A percentile compares a stretch with the other conserved stretches of the same genome.
These are phyloP conservation scores for Pilasporangium apinafurcum DNA, from an alignment of 352 stramenopile species.

Conservation along the genomic window DNA sequence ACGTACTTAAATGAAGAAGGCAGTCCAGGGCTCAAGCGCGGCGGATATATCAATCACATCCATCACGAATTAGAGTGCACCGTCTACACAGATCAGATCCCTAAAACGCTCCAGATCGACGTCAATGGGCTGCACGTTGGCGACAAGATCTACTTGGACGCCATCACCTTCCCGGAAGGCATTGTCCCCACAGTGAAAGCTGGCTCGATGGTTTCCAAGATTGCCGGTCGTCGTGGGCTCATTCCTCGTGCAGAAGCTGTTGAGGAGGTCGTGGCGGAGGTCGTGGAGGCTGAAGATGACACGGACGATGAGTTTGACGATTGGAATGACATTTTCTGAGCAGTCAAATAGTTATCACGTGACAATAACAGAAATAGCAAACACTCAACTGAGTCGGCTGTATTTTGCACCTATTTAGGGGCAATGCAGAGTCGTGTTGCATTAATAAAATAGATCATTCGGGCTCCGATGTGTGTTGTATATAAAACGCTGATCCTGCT, in stretches of 20 bases:
- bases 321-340: slow-evolving; percentile 88
- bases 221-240: slow-evolving; percentile 79
- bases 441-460: slow-evolving; percentile 4
- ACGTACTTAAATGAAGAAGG: slow-evolving; percentile 92
- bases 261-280: slow-evolving; percentile 53
- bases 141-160: slow-evolving; percentile 73
- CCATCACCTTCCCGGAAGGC: slow-evolving; percentile 70
- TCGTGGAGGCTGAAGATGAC: slow-evolving; percentile 54
- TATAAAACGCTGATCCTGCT: background rate
- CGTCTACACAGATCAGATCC: slow-evolving; percentile 72
- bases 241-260: slow-evolving; percentile 69
- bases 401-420: background rate
- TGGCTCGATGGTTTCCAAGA: slow-evolving; percentile 77
- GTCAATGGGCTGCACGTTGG: slow-evolving; percentile 85
- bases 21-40: slow-evolving; percentile 91
- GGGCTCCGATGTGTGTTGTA: background rate
- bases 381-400: background rate
- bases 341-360: background rate
- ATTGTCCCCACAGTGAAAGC: slow-evolving; percentile 55
- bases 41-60: slow-evolving; percentile 92
- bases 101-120: slow-evolving; percentile 70
- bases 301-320: slow-evolving; percentile 79
- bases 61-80: slow-evolving; percentile 78
- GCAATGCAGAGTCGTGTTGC: background rate
- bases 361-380: slow-evolving; percentile 4